Conservation (phyloP, 2,329 filamentous ascomycete species). For the Moelleriella libera region DNA sequence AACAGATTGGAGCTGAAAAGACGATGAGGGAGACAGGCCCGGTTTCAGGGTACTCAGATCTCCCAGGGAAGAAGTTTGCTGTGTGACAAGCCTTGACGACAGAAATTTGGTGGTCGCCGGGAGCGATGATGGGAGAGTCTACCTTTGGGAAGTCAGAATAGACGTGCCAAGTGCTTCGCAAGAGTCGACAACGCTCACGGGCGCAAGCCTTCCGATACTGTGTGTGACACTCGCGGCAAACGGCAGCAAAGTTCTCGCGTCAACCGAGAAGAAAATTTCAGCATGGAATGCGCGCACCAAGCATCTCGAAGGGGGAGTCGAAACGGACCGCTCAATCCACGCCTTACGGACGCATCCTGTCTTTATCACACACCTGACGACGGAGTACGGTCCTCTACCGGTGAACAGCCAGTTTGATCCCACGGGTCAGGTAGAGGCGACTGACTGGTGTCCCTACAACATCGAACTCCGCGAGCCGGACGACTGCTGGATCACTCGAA, state of each 20-base stretch:
- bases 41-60: too few species aligned
- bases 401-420: background rate
- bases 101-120: background rate
- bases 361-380: background rate
- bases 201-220: background rate
- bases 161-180: background rate
- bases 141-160: background rate
- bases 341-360: background rate
- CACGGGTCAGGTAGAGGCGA: background rate
- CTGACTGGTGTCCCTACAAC: background rate
- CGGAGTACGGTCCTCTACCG: background rate
- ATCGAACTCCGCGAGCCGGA: background rate
- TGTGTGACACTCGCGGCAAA: background rate
- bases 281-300: background rate
- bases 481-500: background rate
- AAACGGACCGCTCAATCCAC: background rate
- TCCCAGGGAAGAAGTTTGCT: too few species aligned
- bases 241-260: background rate
- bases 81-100: too few species aligned
- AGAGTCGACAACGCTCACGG: background rate
- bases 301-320: background rate
- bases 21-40: too few species aligned
- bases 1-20: too few species aligned
- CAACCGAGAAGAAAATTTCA: background rate
- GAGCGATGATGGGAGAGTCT: background rate